These are phyloP conservation scores for Cinnamomum micranthum DNA, from an alignment of 164 flowering plant species.

Conservation along the genomic window DNA sequence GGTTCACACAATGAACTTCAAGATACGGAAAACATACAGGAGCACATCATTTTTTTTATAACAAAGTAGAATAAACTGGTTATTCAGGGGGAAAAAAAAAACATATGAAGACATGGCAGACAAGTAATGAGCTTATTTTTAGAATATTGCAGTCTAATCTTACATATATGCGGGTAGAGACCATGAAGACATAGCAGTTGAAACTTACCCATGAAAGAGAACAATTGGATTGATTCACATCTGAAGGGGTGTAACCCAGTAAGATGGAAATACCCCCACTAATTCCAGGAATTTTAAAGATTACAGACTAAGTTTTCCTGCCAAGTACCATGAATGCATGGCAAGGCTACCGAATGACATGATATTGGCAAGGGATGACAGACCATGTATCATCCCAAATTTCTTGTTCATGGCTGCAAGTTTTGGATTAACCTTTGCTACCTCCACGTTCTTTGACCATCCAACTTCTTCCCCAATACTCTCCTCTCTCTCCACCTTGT, in stretches of 20 bases:
- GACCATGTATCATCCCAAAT: slow-evolving; percentile 97
- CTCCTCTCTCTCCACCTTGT: slow-evolving; percentile 88
- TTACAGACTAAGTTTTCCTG: slow-evolving; percentile 74
- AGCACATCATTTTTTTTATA: too few species aligned
- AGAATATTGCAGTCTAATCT: not conserved
- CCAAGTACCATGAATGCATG: slow-evolving; percentile 94
- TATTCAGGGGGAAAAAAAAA: too few species aligned
- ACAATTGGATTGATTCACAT: not conserved
- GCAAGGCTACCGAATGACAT: slow-evolving; percentile 90
- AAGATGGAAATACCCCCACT: not conserved
- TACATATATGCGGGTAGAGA: not conserved
- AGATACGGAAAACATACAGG: too few species aligned
- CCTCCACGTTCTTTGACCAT: slow-evolving; percentile 81
- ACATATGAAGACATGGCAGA: not conserved
- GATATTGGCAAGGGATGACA: slow-evolving; percentile 92
- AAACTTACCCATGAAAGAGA: not conserved
- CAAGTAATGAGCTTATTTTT: not conserved
- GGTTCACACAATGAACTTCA: too few species aligned
- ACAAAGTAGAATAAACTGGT: too few species aligned
- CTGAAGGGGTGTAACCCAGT: not conserved
- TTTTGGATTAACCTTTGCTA: slow-evolving; percentile 75
- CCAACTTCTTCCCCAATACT: slow-evolving; percentile 92
- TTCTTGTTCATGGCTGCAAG: slow-evolving; percentile 98
- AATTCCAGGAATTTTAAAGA: not conserved
- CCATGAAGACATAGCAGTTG: not conserved